Percentiles rank a stretch among this genome's conserved stretches.
Evolutionary conservation across 1,284 basidiomycete species (phyloP).

Genomic region (Trichosporon ovoides): DNA sequence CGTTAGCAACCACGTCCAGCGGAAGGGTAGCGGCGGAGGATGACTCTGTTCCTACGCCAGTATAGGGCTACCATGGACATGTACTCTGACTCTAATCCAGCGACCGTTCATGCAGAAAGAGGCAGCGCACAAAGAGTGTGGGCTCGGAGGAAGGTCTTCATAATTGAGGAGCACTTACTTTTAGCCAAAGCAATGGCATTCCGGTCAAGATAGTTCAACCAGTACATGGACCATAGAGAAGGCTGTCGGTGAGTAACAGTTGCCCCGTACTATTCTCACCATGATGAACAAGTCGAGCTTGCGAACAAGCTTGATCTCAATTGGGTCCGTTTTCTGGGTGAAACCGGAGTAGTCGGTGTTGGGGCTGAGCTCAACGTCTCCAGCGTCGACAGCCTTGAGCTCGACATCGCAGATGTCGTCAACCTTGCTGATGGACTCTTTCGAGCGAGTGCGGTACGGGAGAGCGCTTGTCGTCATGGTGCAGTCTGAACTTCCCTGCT

Average conservation of each 20-base stretch:
- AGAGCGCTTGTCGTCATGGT: not conserved
- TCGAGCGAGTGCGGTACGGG: not conserved
- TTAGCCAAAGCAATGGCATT: conserved; percentile 29
- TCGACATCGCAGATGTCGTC: not conserved
- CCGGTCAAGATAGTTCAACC: conserved; percentile 20
- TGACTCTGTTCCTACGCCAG: too few relatives aligned
- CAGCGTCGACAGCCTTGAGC: not conserved
- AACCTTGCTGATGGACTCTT: not conserved
- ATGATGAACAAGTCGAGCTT: conserved; percentile 27
- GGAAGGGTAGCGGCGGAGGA: too few relatives aligned
- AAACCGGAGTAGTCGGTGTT: conserved; percentile 25
- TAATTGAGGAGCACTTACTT: not conserved
- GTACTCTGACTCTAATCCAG: too few relatives aligned
- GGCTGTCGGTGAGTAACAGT: not conserved
- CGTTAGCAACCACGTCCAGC: not conserved
- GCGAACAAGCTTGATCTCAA: conserved; percentile 23
- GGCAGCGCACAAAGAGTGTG: too few relatives aligned
- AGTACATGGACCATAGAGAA: conserved; percentile 28
- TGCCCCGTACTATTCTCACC: not conserved
- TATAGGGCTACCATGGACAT: too few relatives aligned
- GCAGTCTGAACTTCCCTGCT: not conserved
- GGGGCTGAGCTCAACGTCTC: not conserved
- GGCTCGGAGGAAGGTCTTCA: too few relatives aligned
- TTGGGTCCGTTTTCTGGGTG: conserved; percentile 23
- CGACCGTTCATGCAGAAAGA: too few relatives aligned